Percentiles rank a stretch among this genome's conserved stretches.
These are phyloP conservation scores for Gossypioides kirkii DNA, from an alignment of 345 rosid species.

Conservation along the genomic window DNA sequence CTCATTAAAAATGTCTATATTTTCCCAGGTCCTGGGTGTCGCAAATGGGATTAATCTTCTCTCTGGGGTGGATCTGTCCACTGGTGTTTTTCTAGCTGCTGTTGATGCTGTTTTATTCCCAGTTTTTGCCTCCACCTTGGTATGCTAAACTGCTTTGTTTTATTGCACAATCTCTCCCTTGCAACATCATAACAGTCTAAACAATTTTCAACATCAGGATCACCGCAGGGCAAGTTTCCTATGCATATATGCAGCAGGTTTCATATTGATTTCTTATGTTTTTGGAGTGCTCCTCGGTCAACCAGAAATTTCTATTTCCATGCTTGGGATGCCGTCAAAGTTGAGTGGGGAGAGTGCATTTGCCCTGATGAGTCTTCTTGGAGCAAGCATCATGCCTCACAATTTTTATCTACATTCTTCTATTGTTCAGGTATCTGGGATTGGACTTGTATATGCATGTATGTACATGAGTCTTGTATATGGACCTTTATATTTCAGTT, in stretches of 20 bases:
- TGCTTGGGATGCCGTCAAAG: slow-evolving; percentile 49
- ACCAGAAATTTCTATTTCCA: slow-evolving; percentile 64
- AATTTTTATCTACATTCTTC: slow-evolving; percentile 95
- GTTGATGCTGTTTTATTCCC: slow-evolving; percentile 82
- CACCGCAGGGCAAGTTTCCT: slow-evolving; percentile 48
- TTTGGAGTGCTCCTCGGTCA: slow-evolving; percentile 73
- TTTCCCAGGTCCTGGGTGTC: slow-evolving; percentile 74
- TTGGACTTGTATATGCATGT: background rate
- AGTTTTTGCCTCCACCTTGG: slow-evolving; percentile 67
- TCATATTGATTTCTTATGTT: slow-evolving; percentile 53
- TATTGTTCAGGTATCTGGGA: slow-evolving; percentile 56
- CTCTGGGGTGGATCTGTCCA: slow-evolving; percentile 71
- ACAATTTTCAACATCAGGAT: slow-evolving; percentile 46
- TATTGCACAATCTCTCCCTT: background rate
- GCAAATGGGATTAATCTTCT: slow-evolving; percentile 91
- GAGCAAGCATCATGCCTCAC: slow-evolving; percentile 95
- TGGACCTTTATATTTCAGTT: background rate
- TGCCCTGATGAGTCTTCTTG: slow-evolving; percentile 92
- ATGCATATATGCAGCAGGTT: slow-evolving; percentile 51
- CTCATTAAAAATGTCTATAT: slow-evolving; percentile 21
- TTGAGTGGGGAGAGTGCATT: slow-evolving; percentile 72
- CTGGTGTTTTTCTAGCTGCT: slow-evolving; percentile 79
- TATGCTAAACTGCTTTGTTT: slow-evolving; percentile 24
- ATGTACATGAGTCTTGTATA: background rate
- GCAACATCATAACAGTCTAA: slow-evolving; percentile 10